Base-by-base conservation (phyloP, 83 land plant genomes). In the Diphasiastrum complanatum region DNA sequence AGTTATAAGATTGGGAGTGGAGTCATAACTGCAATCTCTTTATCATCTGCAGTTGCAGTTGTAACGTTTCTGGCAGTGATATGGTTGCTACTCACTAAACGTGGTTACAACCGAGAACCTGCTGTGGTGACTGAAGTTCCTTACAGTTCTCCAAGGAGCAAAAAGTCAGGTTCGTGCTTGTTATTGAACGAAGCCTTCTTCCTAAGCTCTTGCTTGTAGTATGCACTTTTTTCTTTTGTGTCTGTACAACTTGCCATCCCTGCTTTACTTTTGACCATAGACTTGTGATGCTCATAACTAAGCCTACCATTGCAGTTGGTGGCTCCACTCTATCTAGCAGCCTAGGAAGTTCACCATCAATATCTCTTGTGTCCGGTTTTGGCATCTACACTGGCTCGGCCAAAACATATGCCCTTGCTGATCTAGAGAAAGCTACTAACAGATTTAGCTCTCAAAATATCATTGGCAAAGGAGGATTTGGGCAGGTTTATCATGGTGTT, bases 391-490 rank as follows among this genome's bases (percentile, higher is more conserved):
- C 80, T 14, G 81, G 80, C 50, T 57, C 85, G 24, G 86, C 89
- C 2, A 87, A 82, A 63, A 75, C 74, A 12, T 82, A 82, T 60
- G 72, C 63, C 22, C 30, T 75, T 20, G 63, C 57, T 11, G 89
- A 84, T 48, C 65, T 87, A 11, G 81, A 85, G 56, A 79, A 54
- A 54, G 81, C 91, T 27, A 87, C 95, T 18, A 66, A 78, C 50
- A 70, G 62, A 22, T 85, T 87, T 48, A 73, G 78, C 56, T 20
- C 76, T 40, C 71, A 88, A n/a, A 77, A 80, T 41, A 52, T 87
- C 22, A 60, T 87, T 41, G 95, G 95, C 33, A 86, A 87, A 73
- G 95, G 90, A 23, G 90, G 95, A 24, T 86, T 86, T 71, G 91
- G 91, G 35, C 70, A 76, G 29, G 91, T 86, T 2, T 86, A 83